These are phyloP conservation scores for Nidularia sp. DNA, from an alignment of 768 basidiomycete genomes.

Conservation along the genomic window DNA sequence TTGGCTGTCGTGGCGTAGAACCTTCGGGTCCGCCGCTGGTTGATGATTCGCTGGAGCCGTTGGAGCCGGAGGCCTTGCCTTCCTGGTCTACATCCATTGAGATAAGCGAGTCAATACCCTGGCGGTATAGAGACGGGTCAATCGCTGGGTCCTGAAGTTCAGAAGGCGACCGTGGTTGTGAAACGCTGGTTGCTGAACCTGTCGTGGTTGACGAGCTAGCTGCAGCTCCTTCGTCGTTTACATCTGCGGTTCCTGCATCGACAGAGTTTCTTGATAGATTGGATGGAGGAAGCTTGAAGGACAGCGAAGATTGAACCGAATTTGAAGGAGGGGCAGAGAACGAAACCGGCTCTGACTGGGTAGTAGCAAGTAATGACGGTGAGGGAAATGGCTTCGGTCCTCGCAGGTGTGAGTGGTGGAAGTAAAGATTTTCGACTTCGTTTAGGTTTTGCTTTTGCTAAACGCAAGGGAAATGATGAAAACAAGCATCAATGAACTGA, in stretches of 20 bases:
- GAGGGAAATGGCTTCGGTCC: slow-evolving; percentile 24
- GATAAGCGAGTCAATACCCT: neutral
- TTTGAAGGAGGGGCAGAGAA: slow-evolving; percentile 6
- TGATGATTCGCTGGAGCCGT: no score
- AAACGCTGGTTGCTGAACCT: no score
- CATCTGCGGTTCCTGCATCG: no score
- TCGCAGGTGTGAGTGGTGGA: slow-evolving; percentile 61
- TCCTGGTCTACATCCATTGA: neutral
- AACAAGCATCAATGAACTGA: slow-evolving; percentile 1
- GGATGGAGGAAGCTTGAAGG: slow-evolving; percentile 13
- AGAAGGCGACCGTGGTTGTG: neutral
- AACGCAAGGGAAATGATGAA: neutral
- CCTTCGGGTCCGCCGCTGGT: no score
- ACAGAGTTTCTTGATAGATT: neutral
- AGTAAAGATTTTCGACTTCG: slow-evolving; percentile 82
- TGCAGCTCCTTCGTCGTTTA: no score
- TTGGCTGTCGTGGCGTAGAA: no score
- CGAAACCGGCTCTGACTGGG: slow-evolving; percentile 11
- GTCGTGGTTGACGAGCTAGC: no score
- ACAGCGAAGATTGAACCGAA: slow-evolving; percentile 21
- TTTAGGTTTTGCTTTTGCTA: slow-evolving; percentile 77
- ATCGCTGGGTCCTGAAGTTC: neutral
- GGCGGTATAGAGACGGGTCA: neutral
- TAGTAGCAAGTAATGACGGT: slow-evolving; percentile 16
- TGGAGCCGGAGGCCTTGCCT: neutral